Conservation (phyloP, 2,329 filamentous ascomycete species). For the Byssothecium circinans region DNA sequence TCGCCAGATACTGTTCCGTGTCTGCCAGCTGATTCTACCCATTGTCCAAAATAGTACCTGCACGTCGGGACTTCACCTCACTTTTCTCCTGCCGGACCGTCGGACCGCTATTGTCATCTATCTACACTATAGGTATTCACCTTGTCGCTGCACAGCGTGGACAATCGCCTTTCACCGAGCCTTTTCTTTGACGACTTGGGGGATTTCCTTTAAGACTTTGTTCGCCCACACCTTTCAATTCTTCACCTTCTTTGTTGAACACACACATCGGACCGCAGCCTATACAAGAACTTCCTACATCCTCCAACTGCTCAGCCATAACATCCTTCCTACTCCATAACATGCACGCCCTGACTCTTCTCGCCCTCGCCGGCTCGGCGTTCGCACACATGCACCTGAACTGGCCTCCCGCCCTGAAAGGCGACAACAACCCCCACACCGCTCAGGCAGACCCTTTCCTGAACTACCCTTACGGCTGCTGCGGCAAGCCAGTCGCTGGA, state of each 20-base stretch:
- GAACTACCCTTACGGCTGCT: slow-evolving; percentile 52
- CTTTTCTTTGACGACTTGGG: slow-evolving; percentile 12
- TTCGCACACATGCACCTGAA: slow-evolving; percentile 48
- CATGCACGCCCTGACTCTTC: slow-evolving; percentile 25
- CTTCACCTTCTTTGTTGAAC: neutral
- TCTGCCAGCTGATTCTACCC: neutral
- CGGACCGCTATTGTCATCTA: neutral
- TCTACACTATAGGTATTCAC: neutral
- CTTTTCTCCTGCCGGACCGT: neutral
- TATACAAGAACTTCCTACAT: neutral
- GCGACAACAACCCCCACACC: slow-evolving; percentile 49
- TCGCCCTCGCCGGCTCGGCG: slow-evolving; percentile 32
- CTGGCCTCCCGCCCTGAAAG: slow-evolving; percentile 49
- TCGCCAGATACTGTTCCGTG: slow-evolving; percentile 18
- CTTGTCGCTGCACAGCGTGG: neutral
- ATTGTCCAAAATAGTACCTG: too few relatives aligned
- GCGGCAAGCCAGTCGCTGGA: slow-evolving; percentile 40
- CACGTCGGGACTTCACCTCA: neutral
- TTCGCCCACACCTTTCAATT: neutral
- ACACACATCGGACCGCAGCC: neutral
- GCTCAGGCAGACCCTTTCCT: slow-evolving; percentile 40
- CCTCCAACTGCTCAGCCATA: neutral
- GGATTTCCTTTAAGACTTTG: neutral
- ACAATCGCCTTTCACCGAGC: neutral
- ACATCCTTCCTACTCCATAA: slow-evolving; percentile 21